These are phyloP conservation scores for Solanum hybrid DNA, from an alignment of 305 asterid genomes.

Conservation along the genomic window DNA sequence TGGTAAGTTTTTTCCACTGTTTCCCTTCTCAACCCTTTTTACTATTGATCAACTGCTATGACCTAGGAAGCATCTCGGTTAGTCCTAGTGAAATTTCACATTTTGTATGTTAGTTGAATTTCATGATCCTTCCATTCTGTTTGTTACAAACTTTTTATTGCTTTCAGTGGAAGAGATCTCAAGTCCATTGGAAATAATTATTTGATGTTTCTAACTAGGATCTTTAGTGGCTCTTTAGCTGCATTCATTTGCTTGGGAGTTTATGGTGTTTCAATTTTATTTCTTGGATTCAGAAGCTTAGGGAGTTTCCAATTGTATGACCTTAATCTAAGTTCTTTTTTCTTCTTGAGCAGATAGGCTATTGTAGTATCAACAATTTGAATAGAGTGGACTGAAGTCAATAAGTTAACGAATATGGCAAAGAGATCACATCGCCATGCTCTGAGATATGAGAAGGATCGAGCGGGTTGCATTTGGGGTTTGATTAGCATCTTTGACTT, in stretches of 20 bases:
- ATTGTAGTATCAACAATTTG: conserved; percentile 11
- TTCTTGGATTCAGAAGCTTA: conserved; percentile 4
- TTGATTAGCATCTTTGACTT: conserved; percentile 73
- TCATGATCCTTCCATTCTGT: conserved; percentile 1
- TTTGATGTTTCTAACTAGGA: not conserved
- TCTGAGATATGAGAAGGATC: conserved; percentile 49
- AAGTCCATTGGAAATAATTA: not conserved
- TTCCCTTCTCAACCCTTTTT: not conserved
- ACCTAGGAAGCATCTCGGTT: not conserved
- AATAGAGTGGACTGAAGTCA: conserved; percentile 16
- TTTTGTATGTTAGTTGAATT: not conserved
- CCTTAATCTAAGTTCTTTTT: not conserved
- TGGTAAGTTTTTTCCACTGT: conserved; percentile 1
- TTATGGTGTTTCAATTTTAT: not conserved
- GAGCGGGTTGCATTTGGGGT: conserved; percentile 76
- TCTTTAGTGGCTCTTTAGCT: conserved; percentile 1
- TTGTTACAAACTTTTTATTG: not conserved
- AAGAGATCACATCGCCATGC: conserved; percentile 59
- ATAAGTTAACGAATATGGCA: conserved; percentile 37
- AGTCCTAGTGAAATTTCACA: not conserved
- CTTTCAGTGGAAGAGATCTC: not conserved
- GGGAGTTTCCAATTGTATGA: not conserved
- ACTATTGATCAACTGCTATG: not conserved
- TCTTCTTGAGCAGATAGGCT: conserved; percentile 9
- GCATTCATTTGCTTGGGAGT: conserved; percentile 6